Conservation (phyloP, 306 rosid genomes). For the Castanea sativa region DNA sequence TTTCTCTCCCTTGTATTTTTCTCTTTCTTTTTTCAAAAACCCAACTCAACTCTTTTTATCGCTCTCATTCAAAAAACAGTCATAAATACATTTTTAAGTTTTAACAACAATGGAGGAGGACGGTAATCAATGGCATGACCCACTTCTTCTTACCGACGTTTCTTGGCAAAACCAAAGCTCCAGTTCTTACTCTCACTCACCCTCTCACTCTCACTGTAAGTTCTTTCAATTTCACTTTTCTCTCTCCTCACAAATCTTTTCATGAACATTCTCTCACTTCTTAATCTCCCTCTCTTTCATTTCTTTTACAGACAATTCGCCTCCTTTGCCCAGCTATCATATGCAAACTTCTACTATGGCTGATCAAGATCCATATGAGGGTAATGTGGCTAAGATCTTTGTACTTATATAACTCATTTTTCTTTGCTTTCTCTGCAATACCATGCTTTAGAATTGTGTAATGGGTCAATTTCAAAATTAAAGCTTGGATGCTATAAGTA, state of each 20-base stretch:
- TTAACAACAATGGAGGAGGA: constrained; percentile 40
- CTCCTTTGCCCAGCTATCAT: constrained; percentile 27
- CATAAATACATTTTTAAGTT: constrained; percentile 16
- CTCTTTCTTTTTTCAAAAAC: constrained; percentile 20
- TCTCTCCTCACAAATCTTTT: neutral
- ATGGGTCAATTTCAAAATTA: constrained; percentile 7
- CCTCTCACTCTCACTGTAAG: constrained; percentile 31
- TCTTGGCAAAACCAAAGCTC: constrained; percentile 36
- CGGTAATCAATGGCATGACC: constrained; percentile 45
- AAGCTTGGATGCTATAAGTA: constrained; percentile 13
- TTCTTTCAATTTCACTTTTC: neutral
- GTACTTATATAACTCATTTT: neutral
- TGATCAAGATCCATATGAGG: constrained; percentile 28
- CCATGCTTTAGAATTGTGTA: constrained; percentile 18
- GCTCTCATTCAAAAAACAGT: constrained; percentile 26
- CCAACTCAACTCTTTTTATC: constrained; percentile 3
- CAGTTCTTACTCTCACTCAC: neutral
- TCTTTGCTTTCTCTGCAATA: constrained; percentile 11
- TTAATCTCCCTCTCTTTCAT: neutral
- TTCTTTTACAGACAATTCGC: constrained; percentile 28
- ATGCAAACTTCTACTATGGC: constrained; percentile 38
- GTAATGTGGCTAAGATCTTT: constrained; percentile 26
- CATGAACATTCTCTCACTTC: constrained; percentile 19
- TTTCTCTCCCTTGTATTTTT: too few relatives aligned
- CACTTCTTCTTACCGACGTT: constrained; percentile 63